Conservation (phyloP, 805 yeast genomes). For the Candida nemodendra region DNA sequence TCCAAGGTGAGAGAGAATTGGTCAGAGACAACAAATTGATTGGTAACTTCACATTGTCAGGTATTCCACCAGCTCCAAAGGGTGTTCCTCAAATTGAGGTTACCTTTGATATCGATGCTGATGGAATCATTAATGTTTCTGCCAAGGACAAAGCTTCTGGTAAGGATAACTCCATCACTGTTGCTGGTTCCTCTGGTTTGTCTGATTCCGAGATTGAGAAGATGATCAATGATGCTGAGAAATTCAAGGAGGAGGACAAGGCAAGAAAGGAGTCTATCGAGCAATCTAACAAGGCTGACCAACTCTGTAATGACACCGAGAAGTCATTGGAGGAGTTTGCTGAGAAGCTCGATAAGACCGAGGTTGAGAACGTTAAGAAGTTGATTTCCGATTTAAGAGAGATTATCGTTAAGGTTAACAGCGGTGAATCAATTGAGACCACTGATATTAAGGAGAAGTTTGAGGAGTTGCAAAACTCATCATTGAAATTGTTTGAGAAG, state of each 20-base stretch:
- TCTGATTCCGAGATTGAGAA: conserved; percentile 65
- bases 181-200: conserved; percentile 67
- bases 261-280: conserved; percentile 60
- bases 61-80: conserved; percentile 94
- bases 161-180: conserved; percentile 71
- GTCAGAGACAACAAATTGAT: conserved; percentile 96
- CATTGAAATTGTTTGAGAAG: conserved; percentile 76
- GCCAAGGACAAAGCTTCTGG: conserved; percentile 80
- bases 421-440: conserved; percentile 50
- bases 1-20: conserved; percentile 99
- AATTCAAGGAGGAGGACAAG: conserved; percentile 59
- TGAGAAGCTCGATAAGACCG: conserved; percentile 53
- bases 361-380: conserved; percentile 49
- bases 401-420: conserved; percentile 57
- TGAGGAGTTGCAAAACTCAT: conserved; percentile 71
- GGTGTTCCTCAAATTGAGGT: conserved; percentile 95
- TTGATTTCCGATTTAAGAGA: conserved; percentile 61
- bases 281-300: conserved; percentile 75
- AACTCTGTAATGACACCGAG: conserved; percentile 84
- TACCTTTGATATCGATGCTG: conserved; percentile 94
- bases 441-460: conserved; percentile 66
- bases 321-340: conserved; percentile 75
- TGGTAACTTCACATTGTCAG: conserved; percentile 93
- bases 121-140: conserved; percentile 81
- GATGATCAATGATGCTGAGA: conserved; percentile 65